Conservation (phyloP, 257 asterid species). For the Solanum megistacrolobum region DNA sequence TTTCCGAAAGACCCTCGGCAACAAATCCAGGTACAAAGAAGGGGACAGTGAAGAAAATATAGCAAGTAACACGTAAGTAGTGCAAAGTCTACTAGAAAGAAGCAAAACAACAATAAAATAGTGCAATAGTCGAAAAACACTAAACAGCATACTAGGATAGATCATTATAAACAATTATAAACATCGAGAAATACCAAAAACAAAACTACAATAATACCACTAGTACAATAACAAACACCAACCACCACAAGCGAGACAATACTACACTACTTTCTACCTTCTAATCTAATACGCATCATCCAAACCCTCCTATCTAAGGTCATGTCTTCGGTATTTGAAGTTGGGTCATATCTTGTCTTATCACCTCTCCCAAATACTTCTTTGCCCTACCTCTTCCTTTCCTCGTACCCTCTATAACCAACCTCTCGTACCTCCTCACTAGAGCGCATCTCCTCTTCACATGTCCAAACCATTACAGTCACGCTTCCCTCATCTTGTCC, state of each 20-base stretch:
- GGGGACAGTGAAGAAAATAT: background rate
- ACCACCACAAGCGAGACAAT: background rate
- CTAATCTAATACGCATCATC: background rate
- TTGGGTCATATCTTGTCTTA: background rate
- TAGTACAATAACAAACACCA: background rate
- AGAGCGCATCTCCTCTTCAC: background rate
- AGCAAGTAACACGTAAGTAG: background rate
- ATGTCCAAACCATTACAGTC: background rate
- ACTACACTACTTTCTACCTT: background rate
- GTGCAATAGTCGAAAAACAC: background rate
- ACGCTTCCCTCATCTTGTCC: background rate
- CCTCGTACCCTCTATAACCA: background rate
- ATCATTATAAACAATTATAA: background rate
- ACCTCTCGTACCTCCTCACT: background rate
- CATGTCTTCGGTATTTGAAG: background rate
- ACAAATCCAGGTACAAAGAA: background rate
- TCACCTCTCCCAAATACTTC: background rate
- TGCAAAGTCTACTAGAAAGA: background rate
- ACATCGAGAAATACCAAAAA: background rate
- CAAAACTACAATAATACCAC: background rate
- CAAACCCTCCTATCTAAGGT: background rate
- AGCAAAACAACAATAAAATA: background rate
- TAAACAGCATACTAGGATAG: background rate
- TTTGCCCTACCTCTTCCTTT: background rate
- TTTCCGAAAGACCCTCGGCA: background rate